Evolutionary conservation across 2,329 filamentous ascomycete species (phyloP), one percentile per base, ranked within the genome.

Genomic region (Exophiala xenobiotica): DNA sequence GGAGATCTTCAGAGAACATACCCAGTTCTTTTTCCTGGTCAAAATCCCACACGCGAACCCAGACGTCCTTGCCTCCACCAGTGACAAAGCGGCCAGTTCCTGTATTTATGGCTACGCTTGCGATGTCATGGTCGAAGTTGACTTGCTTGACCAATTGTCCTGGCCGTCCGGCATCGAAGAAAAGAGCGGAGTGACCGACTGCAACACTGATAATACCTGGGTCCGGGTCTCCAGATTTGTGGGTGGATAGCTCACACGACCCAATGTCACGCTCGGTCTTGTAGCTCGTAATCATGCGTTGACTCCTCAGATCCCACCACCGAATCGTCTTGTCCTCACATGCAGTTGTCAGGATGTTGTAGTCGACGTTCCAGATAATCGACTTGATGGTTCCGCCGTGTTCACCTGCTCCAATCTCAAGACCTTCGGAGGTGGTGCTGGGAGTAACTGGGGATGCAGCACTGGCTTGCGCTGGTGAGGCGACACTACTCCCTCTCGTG

Each of bases 31-130:
- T 79, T 62, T 87, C 87, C 43, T 86, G 85, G 53, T 96, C 90
- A 71, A 90, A 92, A 64, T 90, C 83, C 74, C 95, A 95, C 4
- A 97, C 87, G 54, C 89, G 85, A n/a, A 93, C 92, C 92, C 92
- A 99, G 0, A 93, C 97, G 65, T 96, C 92, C 31, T 86, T 87
- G 57, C 88, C 87, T 67, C 91, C 90, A 54, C 93, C 93, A 14
- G 95, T 95, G 8, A 97, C 87, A 63, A 96, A 84, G 63, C 88
- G 89, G 54, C 87, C 81, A 50, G 87, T 84, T 57, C 85, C 85
- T 51, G 88, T 81, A 64, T 97, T 92, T 3, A 99, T 76, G 0
- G 88, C 89, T 5, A 96, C 93, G 64, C 90, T 95, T 2, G 91
- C 91, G 56, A 96, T 87, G 12, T 95, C 90, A 63, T 95, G 90